Evolutionary conservation across 345 rosid genomes (phyloP).

Genomic region (Gossypium sturtianum): DNA sequence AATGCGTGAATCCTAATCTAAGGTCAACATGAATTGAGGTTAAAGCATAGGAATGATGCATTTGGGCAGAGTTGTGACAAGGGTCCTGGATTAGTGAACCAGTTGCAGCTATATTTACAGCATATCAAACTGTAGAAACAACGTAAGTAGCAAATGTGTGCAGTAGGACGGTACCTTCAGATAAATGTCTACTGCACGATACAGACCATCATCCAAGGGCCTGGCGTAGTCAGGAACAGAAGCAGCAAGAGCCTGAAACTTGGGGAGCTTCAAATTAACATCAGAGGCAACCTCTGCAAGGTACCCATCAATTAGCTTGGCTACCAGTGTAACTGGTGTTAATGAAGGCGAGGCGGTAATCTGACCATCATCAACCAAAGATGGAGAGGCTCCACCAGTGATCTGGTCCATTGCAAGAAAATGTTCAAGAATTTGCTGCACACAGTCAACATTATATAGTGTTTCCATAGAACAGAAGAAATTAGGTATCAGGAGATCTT

Average conservation of each 20-base stretch:
- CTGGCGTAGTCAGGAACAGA: slow-evolving; percentile 87
- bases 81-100: neutral
- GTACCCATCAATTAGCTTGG: slow-evolving; percentile 95
- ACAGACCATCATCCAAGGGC: slow-evolving; percentile 89
- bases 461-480: slow-evolving; percentile 87
- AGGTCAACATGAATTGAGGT: neutral
- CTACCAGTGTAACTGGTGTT: slow-evolving; percentile 76
- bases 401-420: slow-evolving; percentile 80
- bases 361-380: slow-evolving; percentile 73
- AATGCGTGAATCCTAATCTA: neutral
- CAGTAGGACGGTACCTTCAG: slow-evolving; percentile 57
- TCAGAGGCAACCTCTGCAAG: slow-evolving; percentile 98
- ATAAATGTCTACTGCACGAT: slow-evolving; percentile 91
- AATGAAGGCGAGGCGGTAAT: slow-evolving; percentile 74
- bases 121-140: slow-evolving; percentile 10
- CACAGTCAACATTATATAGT: slow-evolving; percentile 82
- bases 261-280: slow-evolving; percentile 82
- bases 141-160: neutral
- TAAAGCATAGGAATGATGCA: neutral
- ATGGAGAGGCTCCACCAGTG: slow-evolving; percentile 77
- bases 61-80: neutral
- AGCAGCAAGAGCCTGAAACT: slow-evolving; percentile 89
- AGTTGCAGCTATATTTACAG: neutral
- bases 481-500: slow-evolving; percentile 93
- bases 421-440: slow-evolving; percentile 76